Evolutionary conservation across 352 stramenopile genomes (phyloP).

Genomic region (Phytophthora crassamura): DNA sequence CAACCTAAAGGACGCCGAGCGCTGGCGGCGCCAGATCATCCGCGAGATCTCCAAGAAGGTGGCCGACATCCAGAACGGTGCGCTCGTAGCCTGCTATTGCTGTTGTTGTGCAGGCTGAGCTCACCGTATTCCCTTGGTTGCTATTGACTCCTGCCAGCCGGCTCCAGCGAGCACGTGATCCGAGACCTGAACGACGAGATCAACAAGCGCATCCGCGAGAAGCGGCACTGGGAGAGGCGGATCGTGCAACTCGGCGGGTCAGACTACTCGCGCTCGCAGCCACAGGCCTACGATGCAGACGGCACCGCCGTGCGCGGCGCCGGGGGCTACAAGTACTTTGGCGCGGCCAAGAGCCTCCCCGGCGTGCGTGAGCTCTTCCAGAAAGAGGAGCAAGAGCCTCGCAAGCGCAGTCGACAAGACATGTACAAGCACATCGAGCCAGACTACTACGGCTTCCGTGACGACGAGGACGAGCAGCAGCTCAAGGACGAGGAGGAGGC

Average conservation of each 20-base stretch:
- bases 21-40: slow-evolving; percentile 94
- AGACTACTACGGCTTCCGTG: slow-evolving; percentile 83
- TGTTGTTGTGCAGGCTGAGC: neutral
- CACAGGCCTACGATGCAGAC: slow-evolving; percentile 82
- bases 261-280: slow-evolving; percentile 88
- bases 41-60: slow-evolving; percentile 96
- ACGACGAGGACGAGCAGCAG: slow-evolving; percentile 68
- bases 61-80: slow-evolving; percentile 96
- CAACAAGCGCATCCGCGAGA: slow-evolving; percentile 97
- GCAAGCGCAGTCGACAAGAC: slow-evolving; percentile 74
- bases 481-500: slow-evolving; percentile 54
- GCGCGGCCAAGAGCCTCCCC: slow-evolving; percentile 95
- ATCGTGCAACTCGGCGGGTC: slow-evolving; percentile 92
- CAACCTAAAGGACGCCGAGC: slow-evolving; percentile 94
- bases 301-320: slow-evolving; percentile 67
- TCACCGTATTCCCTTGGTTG: slow-evolving; percentile 3
- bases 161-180: slow-evolving; percentile 95
- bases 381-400: slow-evolving; percentile 69
- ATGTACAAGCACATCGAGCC: slow-evolving; percentile 92
- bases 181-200: slow-evolving; percentile 99
- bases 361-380: slow-evolving; percentile 96
- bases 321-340: slow-evolving; percentile 97
- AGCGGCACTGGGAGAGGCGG: slow-evolving; percentile 85
- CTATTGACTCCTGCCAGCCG: slow-evolving; percentile 49
- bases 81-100: neutral